Percentiles rank a stretch among this genome's conserved stretches.
These are phyloP conservation scores for Pichia nanzhaoensis DNA, from an alignment of 805 yeast genomes.

Conservation along the genomic window DNA sequence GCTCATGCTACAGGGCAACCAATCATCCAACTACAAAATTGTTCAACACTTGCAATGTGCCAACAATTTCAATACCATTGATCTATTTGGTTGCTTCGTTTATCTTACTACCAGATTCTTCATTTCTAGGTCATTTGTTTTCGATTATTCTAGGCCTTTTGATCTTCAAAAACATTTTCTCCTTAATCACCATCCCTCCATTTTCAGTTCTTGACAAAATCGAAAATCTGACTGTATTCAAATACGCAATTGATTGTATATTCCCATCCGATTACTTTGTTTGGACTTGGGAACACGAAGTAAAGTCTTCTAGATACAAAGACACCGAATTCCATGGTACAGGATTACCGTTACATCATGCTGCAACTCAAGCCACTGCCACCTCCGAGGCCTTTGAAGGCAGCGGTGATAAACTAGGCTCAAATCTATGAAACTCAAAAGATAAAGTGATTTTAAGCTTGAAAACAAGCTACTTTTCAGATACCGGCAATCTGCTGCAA, in stretches of 20 bases:
- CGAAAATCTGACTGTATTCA: conserved; percentile 33
- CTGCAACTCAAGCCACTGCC: background rate
- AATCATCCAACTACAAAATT: conserved; percentile 16
- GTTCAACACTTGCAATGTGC: conserved; percentile 38
- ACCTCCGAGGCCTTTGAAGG: background rate
- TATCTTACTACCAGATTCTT: conserved; percentile 55
- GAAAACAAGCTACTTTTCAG: too few species aligned
- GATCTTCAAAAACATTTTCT: conserved; percentile 50
- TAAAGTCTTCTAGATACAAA: conserved; percentile 1
- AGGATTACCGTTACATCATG: conserved; percentile 6
- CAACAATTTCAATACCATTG: conserved; percentile 57
- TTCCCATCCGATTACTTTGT: conserved; percentile 7
- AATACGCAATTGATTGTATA: conserved; percentile 3
- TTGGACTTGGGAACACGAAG: conserved; percentile 10
- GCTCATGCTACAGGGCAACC: conserved; percentile 36
- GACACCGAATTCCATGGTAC: background rate
- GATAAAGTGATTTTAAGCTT: too few species aligned
- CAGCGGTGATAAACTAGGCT: conserved; percentile 2
- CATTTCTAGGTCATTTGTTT: conserved; percentile 68
- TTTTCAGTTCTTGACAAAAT: conserved; percentile 56
- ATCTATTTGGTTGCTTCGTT: conserved; percentile 42
- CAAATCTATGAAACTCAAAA: background rate
- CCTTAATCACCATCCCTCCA: conserved; percentile 57
- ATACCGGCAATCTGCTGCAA: too few species aligned
- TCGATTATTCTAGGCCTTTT: conserved; percentile 64